A percentile compares a stretch with the other conserved stretches of the same genome.
These are phyloP conservation scores for Tetrapisispora arboricola DNA, from an alignment of 805 yeast species.

Conservation along the genomic window DNA sequence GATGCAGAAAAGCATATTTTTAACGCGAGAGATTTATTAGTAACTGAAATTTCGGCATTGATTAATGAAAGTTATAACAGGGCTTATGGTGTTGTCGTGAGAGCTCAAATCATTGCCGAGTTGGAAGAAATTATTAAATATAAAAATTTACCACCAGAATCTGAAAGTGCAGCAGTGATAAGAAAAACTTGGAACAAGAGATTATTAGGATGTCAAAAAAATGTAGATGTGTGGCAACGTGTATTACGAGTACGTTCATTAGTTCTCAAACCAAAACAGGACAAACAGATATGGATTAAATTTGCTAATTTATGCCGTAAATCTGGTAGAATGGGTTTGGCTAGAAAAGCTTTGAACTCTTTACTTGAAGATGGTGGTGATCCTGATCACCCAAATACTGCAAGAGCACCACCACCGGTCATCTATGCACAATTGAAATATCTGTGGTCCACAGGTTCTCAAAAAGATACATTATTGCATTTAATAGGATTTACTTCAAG, in stretches of 20 bases:
- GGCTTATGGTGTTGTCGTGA: conserved; percentile 92
- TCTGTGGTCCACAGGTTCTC: conserved; percentile 93
- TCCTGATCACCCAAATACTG: conserved; percentile 39
- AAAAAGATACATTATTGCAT: conserved; percentile 75
- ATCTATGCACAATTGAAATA: conserved; percentile 94
- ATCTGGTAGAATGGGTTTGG: conserved; percentile 83
- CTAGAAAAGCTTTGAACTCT: conserved; percentile 80
- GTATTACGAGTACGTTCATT: conserved; percentile 86
- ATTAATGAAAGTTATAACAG: conserved; percentile 94
- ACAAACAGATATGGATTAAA: conserved; percentile 96
- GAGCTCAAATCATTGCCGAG: conserved; percentile 96
- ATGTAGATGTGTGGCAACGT: conserved; percentile 98
- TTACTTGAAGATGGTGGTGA: conserved; percentile 67
- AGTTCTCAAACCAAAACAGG: conserved; percentile 90
- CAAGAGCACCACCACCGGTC: conserved; percentile 90
- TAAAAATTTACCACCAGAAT: conserved; percentile 72
- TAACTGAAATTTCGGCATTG: conserved; percentile 87
- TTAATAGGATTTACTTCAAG: conserved; percentile 84
- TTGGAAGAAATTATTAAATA: conserved; percentile 88
- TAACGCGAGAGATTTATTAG: conserved; percentile 78
- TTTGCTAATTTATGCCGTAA: conserved; percentile 94
- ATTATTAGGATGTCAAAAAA: conserved; percentile 84
- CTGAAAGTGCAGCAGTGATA: conserved; percentile 68
- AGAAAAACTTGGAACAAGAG: conserved; percentile 92
- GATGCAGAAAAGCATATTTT: conserved; percentile 72